Conservation (phyloP, 1,284 basidiomycete genomes). For the Microbotryum saponariae region DNA sequence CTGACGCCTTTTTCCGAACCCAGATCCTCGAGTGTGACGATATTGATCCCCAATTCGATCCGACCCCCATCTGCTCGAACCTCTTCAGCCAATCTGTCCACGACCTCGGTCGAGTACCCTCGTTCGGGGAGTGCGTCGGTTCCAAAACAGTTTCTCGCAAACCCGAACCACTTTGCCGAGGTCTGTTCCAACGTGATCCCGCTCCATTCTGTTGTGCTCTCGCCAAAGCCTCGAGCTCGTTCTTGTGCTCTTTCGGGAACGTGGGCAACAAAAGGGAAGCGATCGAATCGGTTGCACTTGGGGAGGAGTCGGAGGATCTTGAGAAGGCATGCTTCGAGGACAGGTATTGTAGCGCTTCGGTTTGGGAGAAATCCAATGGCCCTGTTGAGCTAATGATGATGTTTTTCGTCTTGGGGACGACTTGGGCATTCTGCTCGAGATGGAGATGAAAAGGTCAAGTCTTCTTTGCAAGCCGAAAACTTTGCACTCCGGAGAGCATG, state of each 20-base stretch:
- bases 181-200: slow-evolving; percentile 44
- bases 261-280: slow-evolving; percentile 17
- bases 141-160: slow-evolving; percentile 43
- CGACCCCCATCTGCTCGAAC: slow-evolving; percentile 40
- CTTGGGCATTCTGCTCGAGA: slow-evolving; percentile 16
- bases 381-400: background rate
- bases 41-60: slow-evolving; percentile 38
- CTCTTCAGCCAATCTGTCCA: slow-evolving; percentile 41
- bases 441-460: background rate
- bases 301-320: background rate
- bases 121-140: slow-evolving; percentile 47
- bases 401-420: slow-evolving; percentile 14
- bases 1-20: slow-evolving; percentile 32
- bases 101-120: slow-evolving; percentile 42
- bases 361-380: slow-evolving; percentile 3
- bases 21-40: slow-evolving; percentile 33
- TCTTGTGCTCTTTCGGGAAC: background rate
- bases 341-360: slow-evolving; percentile 12
- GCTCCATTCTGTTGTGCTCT: slow-evolving; percentile 47
- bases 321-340: slow-evolving; percentile 16
- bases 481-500: too few species aligned
- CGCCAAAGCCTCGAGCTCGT: slow-evolving; percentile 38
- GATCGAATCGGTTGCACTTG: slow-evolving; percentile 11
- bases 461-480: too few species aligned
- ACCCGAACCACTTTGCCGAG: slow-evolving; percentile 43